Evolutionary conservation across 176 grass and related monocot species (phyloP), one percentile per base, ranked within the genome.

Genomic region (Zoysia japonica): DNA sequence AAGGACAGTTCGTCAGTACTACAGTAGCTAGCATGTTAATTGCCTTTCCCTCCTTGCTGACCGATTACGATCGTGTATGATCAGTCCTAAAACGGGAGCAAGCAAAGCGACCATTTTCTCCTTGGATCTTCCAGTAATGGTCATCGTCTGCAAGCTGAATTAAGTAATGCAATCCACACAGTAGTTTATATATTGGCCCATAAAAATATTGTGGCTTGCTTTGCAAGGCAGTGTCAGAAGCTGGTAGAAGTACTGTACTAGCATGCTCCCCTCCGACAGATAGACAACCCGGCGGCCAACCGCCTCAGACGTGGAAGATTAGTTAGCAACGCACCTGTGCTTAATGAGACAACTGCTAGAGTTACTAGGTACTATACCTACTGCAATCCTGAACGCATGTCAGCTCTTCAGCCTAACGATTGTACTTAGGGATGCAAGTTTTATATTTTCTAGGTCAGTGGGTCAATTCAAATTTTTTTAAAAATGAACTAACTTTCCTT

Each of bases 61-160:
- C 7, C 45, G 1, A 35, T 20, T 35, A 68, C 12, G 28, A 28
- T 53, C 13, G 51, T 53, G 51, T 14, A 53, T 28, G 28, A 28
- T 53, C 51, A 13, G 51, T 53, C 15, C 51, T 53, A 2, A 3
- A 5, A 48, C 28, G 28, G 47, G 47, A 28, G 46, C 11, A 35
- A 42, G 15, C 36, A 5, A 35, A 42, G 15, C 36, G 35, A 11
- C 57, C 2, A 14, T 19, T 20, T 76, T 75, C 57, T 47, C 73
- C 56, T 76, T 15, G 73, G 11, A 76, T 61, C 73, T 76, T 47
- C 72, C 72, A 60, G 10, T 43, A 75, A 60, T 75, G n/a, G 72
- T 75, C 54, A 75, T 53, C 2, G 51, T 15, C 9, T 15, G 11
- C 68, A 70, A 38, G 36, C 11, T 44, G 52, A 20, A 44, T 1